phyloP scores from a whole-genome alignment of 139 green algal species.

The Micractinium conductrix region DNA sequence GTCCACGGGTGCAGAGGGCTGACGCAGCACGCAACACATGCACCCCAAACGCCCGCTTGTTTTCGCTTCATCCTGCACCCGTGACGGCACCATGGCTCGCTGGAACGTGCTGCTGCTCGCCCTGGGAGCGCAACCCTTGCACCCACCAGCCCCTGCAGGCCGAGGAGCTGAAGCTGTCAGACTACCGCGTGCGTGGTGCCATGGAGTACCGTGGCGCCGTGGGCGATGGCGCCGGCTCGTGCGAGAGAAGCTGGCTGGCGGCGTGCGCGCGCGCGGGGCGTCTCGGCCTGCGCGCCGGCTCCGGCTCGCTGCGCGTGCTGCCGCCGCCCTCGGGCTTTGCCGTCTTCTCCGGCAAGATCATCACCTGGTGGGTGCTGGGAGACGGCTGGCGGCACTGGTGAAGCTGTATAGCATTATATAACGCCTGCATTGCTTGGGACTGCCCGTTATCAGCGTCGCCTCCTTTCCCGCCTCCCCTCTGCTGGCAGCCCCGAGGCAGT shows the following conservation, averaged over 20 bases:
- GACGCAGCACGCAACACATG: too few relatives aligned
- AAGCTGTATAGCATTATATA: too few relatives aligned
- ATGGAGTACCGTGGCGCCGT: not conserved
- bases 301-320: not conserved
- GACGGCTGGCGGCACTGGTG: too few relatives aligned
- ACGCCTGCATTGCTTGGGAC: too few relatives aligned
- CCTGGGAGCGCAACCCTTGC: too few relatives aligned
- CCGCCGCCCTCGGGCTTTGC: not conserved
- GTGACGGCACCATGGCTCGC: too few relatives aligned
- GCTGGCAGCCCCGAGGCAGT: not conserved
- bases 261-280: conserved; percentile 8
- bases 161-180: not conserved
- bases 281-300: not conserved
- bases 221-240: not conserved
- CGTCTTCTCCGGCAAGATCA: not conserved
- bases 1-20: too few relatives aligned
- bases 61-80: not conserved
- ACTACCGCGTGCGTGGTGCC: conserved; percentile 11
- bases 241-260: not conserved
- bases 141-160: too few relatives aligned
- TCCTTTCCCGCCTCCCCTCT: too few relatives aligned
- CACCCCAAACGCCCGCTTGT: not conserved
- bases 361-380: too few relatives aligned
- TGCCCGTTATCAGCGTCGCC: too few relatives aligned
- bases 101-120: too few relatives aligned